Conservation (phyloP, 352 stramenopile genomes). For the Paralagenidium karlingii region DNA sequence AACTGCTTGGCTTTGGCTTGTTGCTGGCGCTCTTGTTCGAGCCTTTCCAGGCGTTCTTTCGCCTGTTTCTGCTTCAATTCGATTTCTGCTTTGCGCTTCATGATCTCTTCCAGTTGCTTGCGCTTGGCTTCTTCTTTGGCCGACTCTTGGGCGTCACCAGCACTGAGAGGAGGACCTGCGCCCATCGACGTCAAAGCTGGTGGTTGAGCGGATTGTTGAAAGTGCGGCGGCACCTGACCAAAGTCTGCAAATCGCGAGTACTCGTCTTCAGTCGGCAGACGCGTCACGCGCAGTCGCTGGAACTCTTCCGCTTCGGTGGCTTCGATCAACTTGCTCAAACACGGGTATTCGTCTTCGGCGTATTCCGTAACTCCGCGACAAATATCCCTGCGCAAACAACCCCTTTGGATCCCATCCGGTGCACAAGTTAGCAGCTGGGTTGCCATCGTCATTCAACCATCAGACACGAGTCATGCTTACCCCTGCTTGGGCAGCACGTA, state of each 20-base stretch:
- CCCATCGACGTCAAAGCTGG: not conserved
- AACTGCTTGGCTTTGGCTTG: slow-evolving; percentile 10
- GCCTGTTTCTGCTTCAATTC: slow-evolving; percentile 39
- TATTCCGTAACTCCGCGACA: slow-evolving; percentile 79
- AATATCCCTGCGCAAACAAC: slow-evolving; percentile 52
- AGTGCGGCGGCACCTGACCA: not conserved
- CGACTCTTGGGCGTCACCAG: not conserved
- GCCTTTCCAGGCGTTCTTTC: slow-evolving; percentile 30
- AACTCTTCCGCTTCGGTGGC: slow-evolving; percentile 42
- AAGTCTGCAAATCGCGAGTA: slow-evolving; percentile 65
- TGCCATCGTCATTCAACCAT: not conserved
- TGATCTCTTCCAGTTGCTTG: slow-evolving; percentile 44
- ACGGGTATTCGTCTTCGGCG: slow-evolving; percentile 46
- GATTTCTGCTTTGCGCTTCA: slow-evolving; percentile 34
- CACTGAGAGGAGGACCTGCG: slow-evolving; percentile 11
- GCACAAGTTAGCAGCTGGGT: not conserved
- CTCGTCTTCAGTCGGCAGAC: slow-evolving; percentile 37
- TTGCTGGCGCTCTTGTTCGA: slow-evolving; percentile 7
- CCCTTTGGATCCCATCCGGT: slow-evolving; percentile 6
- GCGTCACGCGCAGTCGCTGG: slow-evolving; percentile 41
- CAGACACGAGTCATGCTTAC: slow-evolving; percentile 15
- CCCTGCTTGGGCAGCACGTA: slow-evolving; percentile 75
- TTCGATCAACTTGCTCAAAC: slow-evolving; percentile 58
- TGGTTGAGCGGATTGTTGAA: not conserved
- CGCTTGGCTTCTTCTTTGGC: slow-evolving; percentile 2